phyloP scores from a whole-genome alignment of 78 protist genomes.

The Mastigamoeba balamuthi region DNA sequence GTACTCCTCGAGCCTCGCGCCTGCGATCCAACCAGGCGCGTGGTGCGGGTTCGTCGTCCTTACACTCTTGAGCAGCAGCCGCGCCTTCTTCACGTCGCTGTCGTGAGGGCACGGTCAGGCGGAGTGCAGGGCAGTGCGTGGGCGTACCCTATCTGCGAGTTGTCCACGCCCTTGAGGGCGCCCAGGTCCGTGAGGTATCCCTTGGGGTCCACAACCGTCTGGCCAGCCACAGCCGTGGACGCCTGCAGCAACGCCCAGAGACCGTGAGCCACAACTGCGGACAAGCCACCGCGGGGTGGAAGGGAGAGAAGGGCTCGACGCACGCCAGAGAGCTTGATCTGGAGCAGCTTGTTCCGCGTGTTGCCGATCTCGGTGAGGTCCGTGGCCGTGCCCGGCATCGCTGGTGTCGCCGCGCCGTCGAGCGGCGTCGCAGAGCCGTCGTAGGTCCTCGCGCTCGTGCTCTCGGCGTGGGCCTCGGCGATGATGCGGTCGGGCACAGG shows the following conservation, averaged over 20 bases:
- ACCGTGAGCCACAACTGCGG: background rate
- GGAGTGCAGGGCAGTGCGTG: background rate
- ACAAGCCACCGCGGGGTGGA: background rate
- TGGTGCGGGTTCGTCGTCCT: slow-evolving; percentile 46
- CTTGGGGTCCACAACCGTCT: slow-evolving; percentile 87
- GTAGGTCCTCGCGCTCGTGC: background rate
- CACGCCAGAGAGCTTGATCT: slow-evolving; percentile 33
- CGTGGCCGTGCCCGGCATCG: slow-evolving; percentile 10
- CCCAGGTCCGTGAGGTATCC: slow-evolving; percentile 74
- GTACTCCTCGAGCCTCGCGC: slow-evolving; percentile 80
- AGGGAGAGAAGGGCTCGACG: background rate
- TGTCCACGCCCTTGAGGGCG: slow-evolving; percentile 20
- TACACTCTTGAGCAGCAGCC: slow-evolving; percentile 59
- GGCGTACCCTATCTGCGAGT: slow-evolving; percentile 33
- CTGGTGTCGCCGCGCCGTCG: background rate
- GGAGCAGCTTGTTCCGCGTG: slow-evolving; percentile 57
- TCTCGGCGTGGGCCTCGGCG: slow-evolving; percentile 27
- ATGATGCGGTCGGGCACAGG: slow-evolving; percentile 58
- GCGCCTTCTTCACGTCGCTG: slow-evolving; percentile 76
- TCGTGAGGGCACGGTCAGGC: background rate
- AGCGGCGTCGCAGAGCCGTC: background rate
- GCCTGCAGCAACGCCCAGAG: slow-evolving; percentile 6
- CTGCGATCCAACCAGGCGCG: slow-evolving; percentile 83
- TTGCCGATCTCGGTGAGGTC: slow-evolving; percentile 71
- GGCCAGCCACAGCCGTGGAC: slow-evolving; percentile 79